Base-by-base conservation (phyloP, 768 basidiomycete genomes). In the Hericium coralloides region DNA sequence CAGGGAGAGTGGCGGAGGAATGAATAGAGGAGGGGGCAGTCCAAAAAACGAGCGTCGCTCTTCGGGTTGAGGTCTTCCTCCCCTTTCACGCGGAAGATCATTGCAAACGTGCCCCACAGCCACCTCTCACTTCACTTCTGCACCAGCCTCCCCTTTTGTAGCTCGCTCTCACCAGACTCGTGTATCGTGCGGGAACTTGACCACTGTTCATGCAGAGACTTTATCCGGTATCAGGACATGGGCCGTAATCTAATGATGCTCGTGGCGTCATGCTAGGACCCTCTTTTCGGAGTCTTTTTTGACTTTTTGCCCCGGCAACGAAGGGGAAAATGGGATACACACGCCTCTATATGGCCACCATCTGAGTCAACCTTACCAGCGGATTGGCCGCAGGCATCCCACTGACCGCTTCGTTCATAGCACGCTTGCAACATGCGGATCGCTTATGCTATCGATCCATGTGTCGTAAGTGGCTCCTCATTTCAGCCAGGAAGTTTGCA, bases 1-100 rank as follows among this genome's bases (percentile, higher is more conserved):
- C 61, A 49, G 53, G 36, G 57, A 38, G 59, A 48, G 45, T 36
- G 53, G 39, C 12, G 59, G 53, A 52, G 54, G 38, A 52, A 53
- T 59, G 56, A 36, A 50, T 88, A 50, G 56, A 60, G 56, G 61
- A 49, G 49, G n/a, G 54, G 31, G 55, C 53, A 47, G 56, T 58
- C 59, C n/a, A n/a, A 60, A 58, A 58, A 62, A 62, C 56, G 50
- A 58, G 39, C 56, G 38, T 51, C 43, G 48, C 48, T 52, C 10
- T 60, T 59, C 55, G 60, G 60, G 55, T 56, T 59, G 53, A 55
- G 58, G 54, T 52, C 55, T 50, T 61, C 26, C 23, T 23, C 17
- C 8, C 8, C 49, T 50, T 50, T 61, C 22, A 52, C 38, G 52
- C 60, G 60, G 60, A n/a, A 61, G 60, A 56, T 23, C 31, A 59